A percentile compares a stretch with the other conserved stretches of the same genome.
These are phyloP conservation scores for Diplodia sapinea DNA, from an alignment of 2,329 filamentous ascomycete species.

Conservation along the genomic window DNA sequence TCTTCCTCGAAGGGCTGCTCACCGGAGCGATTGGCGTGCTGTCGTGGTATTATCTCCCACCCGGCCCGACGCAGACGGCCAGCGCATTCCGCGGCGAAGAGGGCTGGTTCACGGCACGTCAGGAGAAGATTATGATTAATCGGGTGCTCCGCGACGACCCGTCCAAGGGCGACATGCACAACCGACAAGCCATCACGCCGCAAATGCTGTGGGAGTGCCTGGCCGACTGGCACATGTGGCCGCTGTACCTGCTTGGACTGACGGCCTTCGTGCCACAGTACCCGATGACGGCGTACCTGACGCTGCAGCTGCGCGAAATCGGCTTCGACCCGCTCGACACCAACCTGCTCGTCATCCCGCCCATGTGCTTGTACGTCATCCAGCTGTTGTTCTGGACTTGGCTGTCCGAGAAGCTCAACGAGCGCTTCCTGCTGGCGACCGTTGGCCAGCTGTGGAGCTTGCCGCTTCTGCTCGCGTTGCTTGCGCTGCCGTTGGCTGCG, in stretches of 20 bases:
- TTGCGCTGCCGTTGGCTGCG: slow-evolving; percentile 43
- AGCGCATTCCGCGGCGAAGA: slow-evolving; percentile 62
- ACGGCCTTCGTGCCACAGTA: slow-evolving; percentile 44
- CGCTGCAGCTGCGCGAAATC: slow-evolving; percentile 47
- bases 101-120: slow-evolving; percentile 69
- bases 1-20: slow-evolving; percentile 50
- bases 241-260: slow-evolving; percentile 59
- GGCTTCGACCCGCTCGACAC: slow-evolving; percentile 52
- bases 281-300: slow-evolving; percentile 49
- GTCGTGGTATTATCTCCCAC: slow-evolving; percentile 49
- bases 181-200: slow-evolving; percentile 58
- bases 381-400: slow-evolving; percentile 57
- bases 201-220: slow-evolving; percentile 58
- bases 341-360: slow-evolving; percentile 51
- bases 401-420: slow-evolving; percentile 57
- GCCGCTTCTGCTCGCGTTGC: slow-evolving; percentile 48
- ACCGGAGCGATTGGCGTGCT: slow-evolving; percentile 47
- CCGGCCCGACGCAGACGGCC: slow-evolving; percentile 66
- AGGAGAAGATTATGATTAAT: slow-evolving; percentile 73
- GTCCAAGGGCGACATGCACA: slow-evolving; percentile 62
- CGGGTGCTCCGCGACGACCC: slow-evolving; percentile 62
- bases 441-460: slow-evolving; percentile 51
- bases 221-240: slow-evolving; percentile 62
- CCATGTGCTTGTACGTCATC: slow-evolving; percentile 57
- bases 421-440: slow-evolving; percentile 57